Percentiles rank a stretch among this genome's conserved stretches.
These are phyloP conservation scores for Amanita pallidorosea DNA, from an alignment of 768 basidiomycete genomes.

Conservation along the genomic window DNA sequence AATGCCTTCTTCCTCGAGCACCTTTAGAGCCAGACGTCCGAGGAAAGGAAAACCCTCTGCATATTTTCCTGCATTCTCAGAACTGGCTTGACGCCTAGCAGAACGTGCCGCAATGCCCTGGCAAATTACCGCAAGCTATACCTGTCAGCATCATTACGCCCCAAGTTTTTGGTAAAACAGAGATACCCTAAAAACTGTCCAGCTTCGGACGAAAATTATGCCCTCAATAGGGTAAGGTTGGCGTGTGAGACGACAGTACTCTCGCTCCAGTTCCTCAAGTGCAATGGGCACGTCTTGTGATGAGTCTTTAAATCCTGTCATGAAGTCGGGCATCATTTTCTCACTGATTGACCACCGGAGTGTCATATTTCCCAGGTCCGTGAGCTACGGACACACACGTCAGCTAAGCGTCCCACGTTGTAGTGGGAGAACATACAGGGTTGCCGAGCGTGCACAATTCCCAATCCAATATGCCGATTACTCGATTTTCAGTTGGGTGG, in stretches of 20 bases:
- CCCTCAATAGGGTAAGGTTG: slow-evolving; percentile 67
- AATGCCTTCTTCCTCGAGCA: slow-evolving; percentile 46
- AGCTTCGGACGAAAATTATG: slow-evolving; percentile 75
- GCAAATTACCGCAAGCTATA: slow-evolving; percentile 64
- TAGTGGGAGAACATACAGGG: slow-evolving; percentile 42
- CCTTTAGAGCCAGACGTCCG: slow-evolving; percentile 50
- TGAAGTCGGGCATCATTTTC: slow-evolving; percentile 21
- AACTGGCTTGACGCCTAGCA: slow-evolving; percentile 82
- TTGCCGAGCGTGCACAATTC: slow-evolving; percentile 93
- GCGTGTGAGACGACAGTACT: slow-evolving; percentile 60
- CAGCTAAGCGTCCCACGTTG: background rate
- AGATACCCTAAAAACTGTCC: slow-evolving; percentile 76
- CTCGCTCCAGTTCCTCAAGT: slow-evolving; percentile 66
- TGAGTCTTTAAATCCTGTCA: slow-evolving; percentile 59
- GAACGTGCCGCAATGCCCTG: slow-evolving; percentile 88
- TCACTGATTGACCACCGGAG: slow-evolving; percentile 67
- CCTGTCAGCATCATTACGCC: background rate
- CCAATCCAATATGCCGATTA: slow-evolving; percentile 97
- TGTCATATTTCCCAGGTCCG: slow-evolving; percentile 85
- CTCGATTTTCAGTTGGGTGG: slow-evolving; percentile 82
- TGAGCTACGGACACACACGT: slow-evolving; percentile 34
- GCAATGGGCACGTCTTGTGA: slow-evolving; percentile 46
- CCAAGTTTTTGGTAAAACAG: background rate
- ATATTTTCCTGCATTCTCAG: slow-evolving; percentile 53
- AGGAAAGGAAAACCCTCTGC: slow-evolving; percentile 42